Base-by-base conservation (phyloP, 768 basidiomycete genomes). In the Rhodotorula paludigena region DNA sequence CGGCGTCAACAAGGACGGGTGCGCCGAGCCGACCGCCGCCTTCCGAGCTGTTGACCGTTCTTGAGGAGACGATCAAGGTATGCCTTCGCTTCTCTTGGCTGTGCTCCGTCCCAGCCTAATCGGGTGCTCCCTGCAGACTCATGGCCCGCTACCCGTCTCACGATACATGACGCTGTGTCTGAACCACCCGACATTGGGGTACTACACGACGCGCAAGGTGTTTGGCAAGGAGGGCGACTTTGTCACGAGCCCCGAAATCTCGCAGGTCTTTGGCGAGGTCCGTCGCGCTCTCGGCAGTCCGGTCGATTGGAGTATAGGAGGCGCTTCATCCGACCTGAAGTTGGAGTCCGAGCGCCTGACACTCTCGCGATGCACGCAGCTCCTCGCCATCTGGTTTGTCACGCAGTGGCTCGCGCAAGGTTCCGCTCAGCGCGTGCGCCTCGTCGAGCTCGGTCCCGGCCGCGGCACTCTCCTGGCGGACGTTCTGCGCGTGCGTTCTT, bases 241-340 rank as follows among this genome's bases (percentile, higher is more conserved):
- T 76, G 88, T 89, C 30, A 99, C 96, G 18, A 92, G 89, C 73
- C 96, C 94, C 3, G 96, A 99, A 78, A 97, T 99, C 60, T 89
- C 86, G 74, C 92, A 97, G 77, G 85, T 90, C 1, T 98, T 98
- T 77, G 96, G 96, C 66, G 94, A 99, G 86, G 94, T 92, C 76
- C 71, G 84, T 48, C 47, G 2, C 12, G 25, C 8, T n/a, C n/a
- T 53, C 20, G 33, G 20, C 33, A 8, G n/a, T n/a, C n/a, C n/a
- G n/a, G n/a, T n/a, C n/a, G n/a, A n/a, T n/a, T n/a, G n/a, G n/a
- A n/a, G n/a, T n/a, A n/a, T n/a, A n/a, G n/a, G n/a, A n/a, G n/a
- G n/a, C n/a, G n/a, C n/a, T n/a, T n/a, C n/a, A n/a, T n/a, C n/a
- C n/a, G n/a, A n/a, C n/a, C n/a, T n/a, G n/a, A n/a, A n/a, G n/a